These are phyloP conservation scores for Schoenoplectus tabernaemontani DNA, from an alignment of 202 grass and related monocot species.

Conservation along the genomic window DNA sequence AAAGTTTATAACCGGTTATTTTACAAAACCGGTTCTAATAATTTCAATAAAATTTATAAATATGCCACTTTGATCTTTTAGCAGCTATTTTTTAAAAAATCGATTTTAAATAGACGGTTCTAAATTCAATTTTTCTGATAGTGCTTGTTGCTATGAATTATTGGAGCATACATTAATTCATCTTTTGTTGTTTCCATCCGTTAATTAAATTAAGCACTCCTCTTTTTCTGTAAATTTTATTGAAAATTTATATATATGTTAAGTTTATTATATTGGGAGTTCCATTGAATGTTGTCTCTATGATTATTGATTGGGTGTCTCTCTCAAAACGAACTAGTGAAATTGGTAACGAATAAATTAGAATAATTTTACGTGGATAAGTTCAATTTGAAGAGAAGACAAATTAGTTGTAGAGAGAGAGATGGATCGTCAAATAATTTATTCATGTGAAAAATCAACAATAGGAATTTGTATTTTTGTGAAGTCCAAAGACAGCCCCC, in stretches of 20 bases:
- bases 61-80: no score
- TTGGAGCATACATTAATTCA: neutral
- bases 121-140: no score
- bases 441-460: neutral
- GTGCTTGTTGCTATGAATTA: neutral
- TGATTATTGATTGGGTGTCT: constrained; percentile 1
- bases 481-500: neutral
- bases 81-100: no score
- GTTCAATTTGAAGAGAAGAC: constrained; percentile 1
- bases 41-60: no score
- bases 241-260: neutral
- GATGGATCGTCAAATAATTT: neutral
- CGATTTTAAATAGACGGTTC: no score
- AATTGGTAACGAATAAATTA: neutral
- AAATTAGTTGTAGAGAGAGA: neutral
- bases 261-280: neutral
- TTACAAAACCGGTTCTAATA: no score
- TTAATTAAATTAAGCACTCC: neutral
- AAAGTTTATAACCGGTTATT: no score
- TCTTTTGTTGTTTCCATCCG: neutral
- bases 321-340: neutral
- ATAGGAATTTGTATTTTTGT: neutral
- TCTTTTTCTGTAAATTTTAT: neutral
- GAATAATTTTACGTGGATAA: constrained; percentile 7
- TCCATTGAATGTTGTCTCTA: neutral